Base-by-base conservation (phyloP, 768 basidiomycete genomes). In the Boletus reticulatus region DNA sequence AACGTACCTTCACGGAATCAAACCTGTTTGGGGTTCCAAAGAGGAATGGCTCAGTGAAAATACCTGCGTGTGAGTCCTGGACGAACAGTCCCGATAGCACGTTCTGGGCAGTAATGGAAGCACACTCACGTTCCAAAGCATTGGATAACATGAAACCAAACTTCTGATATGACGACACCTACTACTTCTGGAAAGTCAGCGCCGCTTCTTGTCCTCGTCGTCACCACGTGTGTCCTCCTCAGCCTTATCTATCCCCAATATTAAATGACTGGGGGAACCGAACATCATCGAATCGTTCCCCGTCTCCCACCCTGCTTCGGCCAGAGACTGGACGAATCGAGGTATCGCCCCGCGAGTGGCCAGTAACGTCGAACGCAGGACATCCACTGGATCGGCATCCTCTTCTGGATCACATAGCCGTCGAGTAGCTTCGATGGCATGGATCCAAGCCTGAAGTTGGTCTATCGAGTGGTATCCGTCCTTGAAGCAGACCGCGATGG, bases 381-480 rank as follows among this genome's bases (percentile, higher is more conserved):
- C 27, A n/a, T 60, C 50, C 13, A 12, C 55, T 16, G 37, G 45
- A 49, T 55, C 50, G 17, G 22, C 39, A 17, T 39, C 13, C 4
- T 45, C 51, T 27, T 48, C 55, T n/a, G 1, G 19, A 36, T 53
- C 29, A 14, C 6, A 20, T 19, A 63, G 17, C 19, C 6, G 45
- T 47, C 58, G 55, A 7, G 66, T 43, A 3, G 58, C 60, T 46
- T 70, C 68, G 13, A 60, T 52, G 8, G 56, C 60, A 36, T 70
- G 64, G 49, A 70, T 52, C 85, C 86, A 88, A 4, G 81, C 84
- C 53, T 78, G 79, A 38, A 85, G 73, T 55, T 82, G 80, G 63
- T 85, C 83, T 14, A 64, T 56, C 4, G 73, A 52, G 22, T 66
- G 63, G 52, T 83, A 78, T 7, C 78, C 78, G 29, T 81, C 78